Evolutionary conservation across 495 filamentous ascomycete species (phyloP).

Genomic region (Aspergillus saccharolyticus): DNA sequence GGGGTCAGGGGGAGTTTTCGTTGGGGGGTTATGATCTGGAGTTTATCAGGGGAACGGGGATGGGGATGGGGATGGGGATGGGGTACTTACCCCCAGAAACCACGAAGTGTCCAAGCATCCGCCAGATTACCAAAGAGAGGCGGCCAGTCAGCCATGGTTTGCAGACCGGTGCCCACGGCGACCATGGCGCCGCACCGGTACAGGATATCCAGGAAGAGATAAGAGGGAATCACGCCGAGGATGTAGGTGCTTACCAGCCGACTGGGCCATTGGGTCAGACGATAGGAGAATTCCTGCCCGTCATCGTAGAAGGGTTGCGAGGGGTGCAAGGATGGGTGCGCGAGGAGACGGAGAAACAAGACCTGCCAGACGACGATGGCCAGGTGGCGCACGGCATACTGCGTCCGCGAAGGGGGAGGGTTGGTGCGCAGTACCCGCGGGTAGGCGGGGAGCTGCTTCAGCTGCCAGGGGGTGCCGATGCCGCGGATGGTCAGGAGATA

Average conservation of each 20-base stretch:
- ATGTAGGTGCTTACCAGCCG: not conserved
- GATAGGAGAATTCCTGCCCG: not conserved
- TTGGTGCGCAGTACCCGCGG: not conserved
- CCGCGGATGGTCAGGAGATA: not conserved
- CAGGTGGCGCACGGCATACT: conserved; percentile 1
- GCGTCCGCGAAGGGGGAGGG: not conserved
- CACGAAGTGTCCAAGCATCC: not conserved
- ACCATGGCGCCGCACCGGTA: not conserved
- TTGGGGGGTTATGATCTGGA: too few species aligned
- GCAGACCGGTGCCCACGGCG: not conserved
- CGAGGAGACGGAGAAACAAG: not conserved
- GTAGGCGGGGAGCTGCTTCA: conserved; percentile 2
- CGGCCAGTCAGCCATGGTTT: not conserved
- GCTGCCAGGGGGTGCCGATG: conserved; percentile 11
- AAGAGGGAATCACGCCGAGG: not conserved
- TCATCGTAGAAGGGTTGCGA: not conserved
- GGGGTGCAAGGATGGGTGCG: not conserved
- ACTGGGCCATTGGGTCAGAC: not conserved
- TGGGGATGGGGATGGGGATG: not conserved
- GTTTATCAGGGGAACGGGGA: not conserved
- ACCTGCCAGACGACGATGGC: conserved; percentile 1
- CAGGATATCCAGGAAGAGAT: not conserved
- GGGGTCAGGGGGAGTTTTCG: too few species aligned
- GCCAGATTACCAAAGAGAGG: not conserved
- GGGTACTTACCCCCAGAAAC: conserved; percentile 1